Percentiles rank a stretch among this genome's conserved stretches.
Conservation (phyloP, 352 stramenopile species). For the Globisporangium radiosum region DNA sequence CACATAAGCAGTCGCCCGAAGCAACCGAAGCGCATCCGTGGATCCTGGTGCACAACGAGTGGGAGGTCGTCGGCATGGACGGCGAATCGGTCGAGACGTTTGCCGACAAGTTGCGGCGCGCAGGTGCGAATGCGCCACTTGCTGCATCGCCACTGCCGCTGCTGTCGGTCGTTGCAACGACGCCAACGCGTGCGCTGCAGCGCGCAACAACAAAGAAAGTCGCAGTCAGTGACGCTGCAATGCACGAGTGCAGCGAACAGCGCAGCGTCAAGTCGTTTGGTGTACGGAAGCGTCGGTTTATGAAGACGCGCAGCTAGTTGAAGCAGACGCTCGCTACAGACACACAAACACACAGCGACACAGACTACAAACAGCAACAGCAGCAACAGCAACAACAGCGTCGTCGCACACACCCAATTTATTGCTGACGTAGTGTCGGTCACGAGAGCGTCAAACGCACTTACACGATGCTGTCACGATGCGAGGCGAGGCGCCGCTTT, state of each 20-base stretch:
- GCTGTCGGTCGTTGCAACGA: background rate
- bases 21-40: conserved; percentile 19
- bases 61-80: conserved; percentile 59
- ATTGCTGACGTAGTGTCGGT: too few relatives aligned
- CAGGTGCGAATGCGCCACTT: background rate
- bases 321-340: too few relatives aligned
- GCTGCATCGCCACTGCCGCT: conserved; percentile 4
- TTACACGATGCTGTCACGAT: too few relatives aligned
- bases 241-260: background rate
- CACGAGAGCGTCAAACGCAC: too few relatives aligned
- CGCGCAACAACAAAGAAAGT: background rate
- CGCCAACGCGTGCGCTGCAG: background rate
- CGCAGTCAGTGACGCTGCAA: too few relatives aligned
- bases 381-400: too few relatives aligned
- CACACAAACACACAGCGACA: too few relatives aligned
- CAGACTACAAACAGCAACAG: too few relatives aligned
- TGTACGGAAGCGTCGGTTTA: conserved; percentile 32
- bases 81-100: conserved; percentile 38
- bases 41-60: conserved; percentile 64
- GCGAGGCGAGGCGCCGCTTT: too few relatives aligned
- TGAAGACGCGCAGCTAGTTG: conserved; percentile 11
- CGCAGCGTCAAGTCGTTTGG: conserved; percentile 52
- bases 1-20: background rate
- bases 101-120: conserved; percentile 35
- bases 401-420: too few relatives aligned